Conservation (phyloP, 2,329 filamentous ascomycete genomes). For the Cladophialophora psammophila region DNA sequence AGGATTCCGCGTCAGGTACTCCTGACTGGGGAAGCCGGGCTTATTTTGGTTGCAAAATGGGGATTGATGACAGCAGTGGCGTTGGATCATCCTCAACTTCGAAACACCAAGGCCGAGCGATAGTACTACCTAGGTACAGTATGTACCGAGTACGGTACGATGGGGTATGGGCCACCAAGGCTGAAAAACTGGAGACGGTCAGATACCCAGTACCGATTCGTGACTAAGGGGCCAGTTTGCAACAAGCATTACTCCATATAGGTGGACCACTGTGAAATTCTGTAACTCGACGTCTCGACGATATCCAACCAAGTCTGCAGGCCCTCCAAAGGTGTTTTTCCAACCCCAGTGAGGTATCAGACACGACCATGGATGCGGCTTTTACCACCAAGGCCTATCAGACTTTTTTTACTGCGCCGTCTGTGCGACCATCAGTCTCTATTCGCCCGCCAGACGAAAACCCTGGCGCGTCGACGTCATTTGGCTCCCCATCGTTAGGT, state of each 20-base stretch:
- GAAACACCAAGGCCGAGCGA: background rate
- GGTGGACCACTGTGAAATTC: background rate
- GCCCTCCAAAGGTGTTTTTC: background rate
- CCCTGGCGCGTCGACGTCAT: conserved; percentile 32
- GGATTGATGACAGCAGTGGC: conserved; percentile 17
- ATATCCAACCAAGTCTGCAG: background rate
- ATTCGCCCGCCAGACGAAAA: conserved; percentile 18
- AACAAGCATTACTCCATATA: background rate
- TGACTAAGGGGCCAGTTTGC: background rate
- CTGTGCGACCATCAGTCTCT: background rate
- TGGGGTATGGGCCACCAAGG: background rate
- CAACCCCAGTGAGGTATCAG: background rate
- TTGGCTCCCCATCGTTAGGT: background rate
- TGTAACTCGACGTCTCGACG: conserved; percentile 7
- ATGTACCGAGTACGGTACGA: too few relatives aligned
- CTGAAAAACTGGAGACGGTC: conserved; percentile 4
- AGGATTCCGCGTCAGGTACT: background rate
- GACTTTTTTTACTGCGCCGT: conserved; percentile 1
- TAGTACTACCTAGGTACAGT: too few relatives aligned
- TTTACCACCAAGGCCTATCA: background rate
- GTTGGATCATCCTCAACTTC: conserved; percentile 9
- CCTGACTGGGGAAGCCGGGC: conserved; percentile 17
- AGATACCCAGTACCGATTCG: background rate
- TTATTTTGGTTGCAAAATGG: background rate
- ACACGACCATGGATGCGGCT: conserved; percentile 4